These are phyloP conservation scores for Penicillium steckii DNA, from an alignment of 495 filamentous ascomycete genomes.

Conservation along the genomic window DNA sequence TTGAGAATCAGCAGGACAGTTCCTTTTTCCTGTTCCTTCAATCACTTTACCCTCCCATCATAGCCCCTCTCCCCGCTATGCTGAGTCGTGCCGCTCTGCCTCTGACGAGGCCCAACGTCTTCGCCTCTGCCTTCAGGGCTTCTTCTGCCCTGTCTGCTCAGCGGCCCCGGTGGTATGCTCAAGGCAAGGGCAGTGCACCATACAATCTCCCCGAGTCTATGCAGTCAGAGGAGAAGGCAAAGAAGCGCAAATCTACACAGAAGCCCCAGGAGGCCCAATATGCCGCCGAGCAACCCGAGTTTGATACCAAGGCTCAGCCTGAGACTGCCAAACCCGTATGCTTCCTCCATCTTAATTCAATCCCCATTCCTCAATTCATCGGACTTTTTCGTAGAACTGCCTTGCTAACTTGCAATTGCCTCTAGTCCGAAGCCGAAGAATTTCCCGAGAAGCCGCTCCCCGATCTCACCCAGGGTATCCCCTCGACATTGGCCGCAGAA, in stretches of 20 bases:
- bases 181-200: slow-evolving; percentile 43
- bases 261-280: slow-evolving; percentile 30
- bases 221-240: slow-evolving; percentile 24
- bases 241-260: slow-evolving; percentile 17
- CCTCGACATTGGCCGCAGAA: slow-evolving; percentile 74
- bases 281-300: slow-evolving; percentile 44
- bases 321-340: slow-evolving; percentile 25
- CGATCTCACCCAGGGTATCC: slow-evolving; percentile 87
- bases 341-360: neutral
- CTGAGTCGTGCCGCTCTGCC: slow-evolving; percentile 47
- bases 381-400: neutral
- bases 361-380: neutral
- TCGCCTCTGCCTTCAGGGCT: slow-evolving; percentile 37
- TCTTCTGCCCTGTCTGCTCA: slow-evolving; percentile 33
- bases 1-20: neutral
- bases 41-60: slow-evolving; percentile 4
- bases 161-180: slow-evolving; percentile 47
- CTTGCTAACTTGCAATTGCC: slow-evolving; percentile 16
- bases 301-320: slow-evolving; percentile 39
- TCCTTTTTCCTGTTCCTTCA: neutral
- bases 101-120: slow-evolving; percentile 43
- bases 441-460: slow-evolving; percentile 59
- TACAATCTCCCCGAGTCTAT: slow-evolving; percentile 43
- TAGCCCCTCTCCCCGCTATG: slow-evolving; percentile 42
- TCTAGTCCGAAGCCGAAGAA: slow-evolving; percentile 32